Evolutionary conservation across 345 rosid species (phyloP).

Genomic region (Lepidium aucheri): DNA sequence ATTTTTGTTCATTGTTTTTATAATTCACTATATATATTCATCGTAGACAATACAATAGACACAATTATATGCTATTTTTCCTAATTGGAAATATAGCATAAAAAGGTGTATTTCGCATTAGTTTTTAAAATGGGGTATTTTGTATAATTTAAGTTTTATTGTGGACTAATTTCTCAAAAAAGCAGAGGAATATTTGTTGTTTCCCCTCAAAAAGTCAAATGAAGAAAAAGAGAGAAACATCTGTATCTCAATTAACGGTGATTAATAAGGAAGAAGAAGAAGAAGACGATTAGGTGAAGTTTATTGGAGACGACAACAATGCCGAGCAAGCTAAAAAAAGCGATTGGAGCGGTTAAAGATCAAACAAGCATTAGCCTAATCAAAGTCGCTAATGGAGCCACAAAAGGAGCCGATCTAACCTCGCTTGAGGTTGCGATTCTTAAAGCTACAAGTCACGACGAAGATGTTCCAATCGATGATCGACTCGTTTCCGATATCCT

Average conservation of each 20-base stretch:
- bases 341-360: constrained; percentile 82
- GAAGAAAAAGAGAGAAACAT: background rate
- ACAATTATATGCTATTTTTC: no score
- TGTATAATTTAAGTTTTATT: no score
- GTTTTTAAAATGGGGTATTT: no score
- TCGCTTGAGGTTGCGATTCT: constrained; percentile 62
- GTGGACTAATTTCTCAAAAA: no score
- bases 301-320: constrained; percentile 22
- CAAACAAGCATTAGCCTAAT: constrained; percentile 86
- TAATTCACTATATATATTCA: no score
- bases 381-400: constrained; percentile 52
- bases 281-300: background rate
- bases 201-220: background rate
- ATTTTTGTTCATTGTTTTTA: no score
- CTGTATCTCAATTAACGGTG: background rate
- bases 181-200: background rate
- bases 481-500: constrained; percentile 51
- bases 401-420: constrained; percentile 25
- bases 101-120: no score
- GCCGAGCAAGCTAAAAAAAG: constrained; percentile 87
- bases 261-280: background rate
- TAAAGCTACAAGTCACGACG: constrained; percentile 73
- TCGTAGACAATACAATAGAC: no score
- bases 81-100: no score
- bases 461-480: constrained; percentile 57